These are phyloP conservation scores for Hamamelis virginiana DNA, from an alignment of 164 flowering plant species.

Conservation along the genomic window DNA sequence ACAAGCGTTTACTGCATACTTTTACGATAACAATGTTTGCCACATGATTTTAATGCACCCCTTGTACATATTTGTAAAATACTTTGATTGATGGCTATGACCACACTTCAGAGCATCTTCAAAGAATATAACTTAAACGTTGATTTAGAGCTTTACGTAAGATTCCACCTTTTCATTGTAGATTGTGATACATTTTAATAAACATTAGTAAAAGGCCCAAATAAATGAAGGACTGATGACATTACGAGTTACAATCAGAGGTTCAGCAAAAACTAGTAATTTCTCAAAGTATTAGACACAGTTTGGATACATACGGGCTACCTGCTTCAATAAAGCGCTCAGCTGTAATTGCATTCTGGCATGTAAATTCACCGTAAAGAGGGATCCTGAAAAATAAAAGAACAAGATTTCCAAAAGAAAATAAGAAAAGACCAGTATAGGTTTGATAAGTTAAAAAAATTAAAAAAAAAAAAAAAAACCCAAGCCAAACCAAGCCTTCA, in stretches of 20 bases:
- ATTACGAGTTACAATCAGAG: background rate
- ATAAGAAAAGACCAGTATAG: background rate
- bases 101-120: background rate
- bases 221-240: background rate
- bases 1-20: background rate
- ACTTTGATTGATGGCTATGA: background rate
- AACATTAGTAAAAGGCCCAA: background rate
- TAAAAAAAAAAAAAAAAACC: background rate
- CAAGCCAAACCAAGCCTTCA: background rate
- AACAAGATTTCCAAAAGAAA: background rate
- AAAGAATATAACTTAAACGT: too few species aligned
- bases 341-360: conserved; percentile 94
- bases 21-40: background rate
- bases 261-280: background rate
- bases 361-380: conserved; percentile 87
- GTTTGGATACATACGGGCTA: conserved; percentile 94
- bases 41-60: background rate
- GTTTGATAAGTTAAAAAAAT: background rate
- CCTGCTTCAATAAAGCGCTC: conserved; percentile 99
- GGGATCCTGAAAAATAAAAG: conserved; percentile 61
- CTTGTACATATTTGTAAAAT: background rate
- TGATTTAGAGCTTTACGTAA: background rate
- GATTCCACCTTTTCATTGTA: background rate
- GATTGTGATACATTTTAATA: background rate
- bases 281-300: conserved; percentile 13